Base-by-base conservation (phyloP, 257 asterid species). In the Lycium ferocissimum region DNA sequence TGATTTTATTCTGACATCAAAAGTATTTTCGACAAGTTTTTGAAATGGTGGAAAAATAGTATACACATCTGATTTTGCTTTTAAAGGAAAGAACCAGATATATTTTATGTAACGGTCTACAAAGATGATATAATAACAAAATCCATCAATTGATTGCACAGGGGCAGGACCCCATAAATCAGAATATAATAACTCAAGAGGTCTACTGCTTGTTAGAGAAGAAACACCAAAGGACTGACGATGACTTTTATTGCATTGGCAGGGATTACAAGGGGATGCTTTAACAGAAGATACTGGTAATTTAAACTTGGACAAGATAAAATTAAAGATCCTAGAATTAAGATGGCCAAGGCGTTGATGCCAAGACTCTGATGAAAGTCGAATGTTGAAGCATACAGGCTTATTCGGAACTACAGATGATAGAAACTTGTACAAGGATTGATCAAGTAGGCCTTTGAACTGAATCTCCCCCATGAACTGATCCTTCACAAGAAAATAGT, bases 401-500 rank as follows among this genome's bases (percentile, higher is more conserved):
- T 3, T 14, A 56, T 56, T 14, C 5, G n/a, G 9, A 56, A 14
- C 18, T 20, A 3, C 45, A 35, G 4, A 79, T 67, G 35, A 59
- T 2, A 4, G 3, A 78, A n/a, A 15, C 58, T 9, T 40, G 61
- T 56, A 56, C 6, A 14, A 56, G 7, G n/a, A 56, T 56, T 56
- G 61, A 56, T 56, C 61, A 7, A 49, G 54, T 49, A 9, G 54
- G 54, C 11, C 1, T 49, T 49, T 6, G 54, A 49, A 49, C 54
- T 49, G 12, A 49, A 8, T 49, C 54, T 49, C 11, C 54, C 86
- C 59, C 59, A 70, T 81, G 20, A 2, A 18, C 2, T 38, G 72
- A 37, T 85, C 89, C 86, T 87, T 87, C 71, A 87, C 86, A 13
- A 5, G 18, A 81, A 84, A 87, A 17, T 54, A 13, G 17, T 54